These are phyloP conservation scores for Olyra latifolia DNA, from an alignment of 176 grass and related monocot species.

Conservation along the genomic window DNA sequence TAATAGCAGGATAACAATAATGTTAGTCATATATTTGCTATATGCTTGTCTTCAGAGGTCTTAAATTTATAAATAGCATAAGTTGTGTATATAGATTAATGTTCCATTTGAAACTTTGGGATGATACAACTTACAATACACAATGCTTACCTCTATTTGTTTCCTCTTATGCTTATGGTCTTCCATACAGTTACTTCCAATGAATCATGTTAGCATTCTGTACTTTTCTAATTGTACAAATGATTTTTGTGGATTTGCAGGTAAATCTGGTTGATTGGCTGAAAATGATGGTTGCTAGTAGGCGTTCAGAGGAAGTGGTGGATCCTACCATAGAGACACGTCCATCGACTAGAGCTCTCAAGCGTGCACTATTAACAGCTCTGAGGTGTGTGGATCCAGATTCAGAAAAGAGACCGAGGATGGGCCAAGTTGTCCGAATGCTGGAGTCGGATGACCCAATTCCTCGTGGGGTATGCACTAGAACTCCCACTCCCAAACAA, in stretches of 20 bases:
- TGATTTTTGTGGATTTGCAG: slow-evolving; percentile 46
- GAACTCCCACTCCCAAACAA: neutral
- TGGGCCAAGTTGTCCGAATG: slow-evolving; percentile 96
- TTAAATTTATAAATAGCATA: slow-evolving; percentile 11
- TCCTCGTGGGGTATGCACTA: slow-evolving; percentile 67
- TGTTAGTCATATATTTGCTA: neutral
- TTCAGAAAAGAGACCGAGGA: slow-evolving; percentile 97
- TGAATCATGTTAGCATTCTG: neutral
- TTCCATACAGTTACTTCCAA: neutral
- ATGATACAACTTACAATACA: neutral
- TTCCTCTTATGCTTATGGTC: neutral
- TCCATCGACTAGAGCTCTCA: slow-evolving; percentile 84
- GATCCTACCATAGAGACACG: slow-evolving; percentile 80
- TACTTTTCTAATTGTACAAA: slow-evolving; percentile 9
- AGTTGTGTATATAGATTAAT: neutral
- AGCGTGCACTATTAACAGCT: slow-evolving; percentile 86
- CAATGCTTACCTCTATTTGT: neutral
- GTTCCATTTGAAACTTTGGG: neutral
- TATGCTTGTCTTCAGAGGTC: neutral
- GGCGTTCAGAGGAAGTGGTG: slow-evolving; percentile 90
- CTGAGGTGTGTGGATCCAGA: slow-evolving; percentile 96
- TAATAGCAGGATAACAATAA: neutral
- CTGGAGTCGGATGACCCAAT: slow-evolving; percentile 90
- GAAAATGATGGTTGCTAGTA: slow-evolving; percentile 97
- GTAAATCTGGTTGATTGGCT: slow-evolving; percentile 98